These are phyloP conservation scores for Dioscorea zingiberensis DNA, from an alignment of 106 monocot species.

Conservation along the genomic window DNA sequence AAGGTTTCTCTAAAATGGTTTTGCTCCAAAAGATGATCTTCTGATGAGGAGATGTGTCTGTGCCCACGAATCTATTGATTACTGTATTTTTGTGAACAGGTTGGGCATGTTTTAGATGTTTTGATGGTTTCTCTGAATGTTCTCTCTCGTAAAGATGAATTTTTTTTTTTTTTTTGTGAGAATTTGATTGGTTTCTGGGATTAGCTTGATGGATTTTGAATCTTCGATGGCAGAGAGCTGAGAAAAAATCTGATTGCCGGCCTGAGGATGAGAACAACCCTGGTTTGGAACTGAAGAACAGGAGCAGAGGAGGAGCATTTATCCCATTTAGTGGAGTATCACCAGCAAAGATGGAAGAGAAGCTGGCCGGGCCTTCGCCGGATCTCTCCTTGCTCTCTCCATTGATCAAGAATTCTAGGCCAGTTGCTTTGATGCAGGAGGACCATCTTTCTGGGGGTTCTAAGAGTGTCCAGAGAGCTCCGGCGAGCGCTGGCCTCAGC, in stretches of 20 bases:
- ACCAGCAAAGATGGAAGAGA: slow-evolving; percentile 28
- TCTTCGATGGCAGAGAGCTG: slow-evolving; percentile 10
- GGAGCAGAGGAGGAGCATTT: slow-evolving; percentile 19
- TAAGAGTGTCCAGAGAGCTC: slow-evolving; percentile 5
- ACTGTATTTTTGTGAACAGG: too few species aligned
- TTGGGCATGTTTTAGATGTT: neutral
- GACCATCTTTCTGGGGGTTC: slow-evolving; percentile 1
- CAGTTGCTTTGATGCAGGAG: too few species aligned
- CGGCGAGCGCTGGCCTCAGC: neutral
- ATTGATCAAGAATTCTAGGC: too few species aligned
- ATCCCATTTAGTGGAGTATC: slow-evolving; percentile 30
- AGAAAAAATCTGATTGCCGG: slow-evolving; percentile 5
- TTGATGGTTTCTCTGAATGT: neutral
- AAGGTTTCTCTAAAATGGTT: too few species aligned
- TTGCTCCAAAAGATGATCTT: neutral
- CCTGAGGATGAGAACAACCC: slow-evolving; percentile 14
- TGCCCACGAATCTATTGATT: too few species aligned
- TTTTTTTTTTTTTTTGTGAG: too few species aligned
- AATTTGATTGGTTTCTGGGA: too few species aligned
- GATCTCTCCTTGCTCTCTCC: slow-evolving; percentile 43
- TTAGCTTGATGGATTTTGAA: too few species aligned
- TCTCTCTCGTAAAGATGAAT: neutral
- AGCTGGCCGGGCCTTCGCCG: slow-evolving; percentile 11
- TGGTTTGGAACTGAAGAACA: slow-evolving; percentile 15
- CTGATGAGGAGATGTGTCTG: too few species aligned